phyloP scores from a whole-genome alignment of 345 rosid species.

The Brassica rapa region DNA sequence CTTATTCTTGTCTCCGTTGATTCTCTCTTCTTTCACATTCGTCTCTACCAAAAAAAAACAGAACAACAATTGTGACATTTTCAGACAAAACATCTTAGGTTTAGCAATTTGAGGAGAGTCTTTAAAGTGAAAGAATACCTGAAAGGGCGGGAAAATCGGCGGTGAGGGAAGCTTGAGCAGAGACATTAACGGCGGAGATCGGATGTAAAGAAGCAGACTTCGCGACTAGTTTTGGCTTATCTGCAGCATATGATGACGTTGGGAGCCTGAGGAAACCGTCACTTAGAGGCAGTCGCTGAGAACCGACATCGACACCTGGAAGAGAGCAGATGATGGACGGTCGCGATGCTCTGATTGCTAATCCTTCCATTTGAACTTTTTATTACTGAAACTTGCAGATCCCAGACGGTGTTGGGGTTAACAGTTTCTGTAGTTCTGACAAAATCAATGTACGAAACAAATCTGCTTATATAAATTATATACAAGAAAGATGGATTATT shows the following conservation, averaged over 20 bases:
- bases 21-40: constrained; percentile 50
- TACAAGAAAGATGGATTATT: neutral
- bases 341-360: constrained; percentile 37
- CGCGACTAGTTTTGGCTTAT: constrained; percentile 8
- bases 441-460: constrained; percentile 1
- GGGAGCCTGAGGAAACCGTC: constrained; percentile 38
- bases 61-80: constrained; percentile 12
- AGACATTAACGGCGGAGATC: constrained; percentile 53
- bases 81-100: neutral
- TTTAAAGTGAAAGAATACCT: constrained; percentile 25
- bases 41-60: constrained; percentile 29
- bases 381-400: neutral
- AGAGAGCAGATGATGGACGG: constrained; percentile 29
- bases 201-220: constrained; percentile 38
- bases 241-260: constrained; percentile 7
- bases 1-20: constrained; percentile 38
- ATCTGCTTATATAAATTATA: neutral
- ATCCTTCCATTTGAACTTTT: constrained; percentile 31
- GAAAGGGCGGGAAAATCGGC: constrained; percentile 40
- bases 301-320: constrained; percentile 23
- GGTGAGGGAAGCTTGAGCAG: constrained; percentile 43
- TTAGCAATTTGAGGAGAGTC: neutral
- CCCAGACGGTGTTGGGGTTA: neutral
- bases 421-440: neutral
- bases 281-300: constrained; percentile 4